Conservation (phyloP, 2,329 filamentous ascomycete genomes). For the Monosporascus sp. region DNA sequence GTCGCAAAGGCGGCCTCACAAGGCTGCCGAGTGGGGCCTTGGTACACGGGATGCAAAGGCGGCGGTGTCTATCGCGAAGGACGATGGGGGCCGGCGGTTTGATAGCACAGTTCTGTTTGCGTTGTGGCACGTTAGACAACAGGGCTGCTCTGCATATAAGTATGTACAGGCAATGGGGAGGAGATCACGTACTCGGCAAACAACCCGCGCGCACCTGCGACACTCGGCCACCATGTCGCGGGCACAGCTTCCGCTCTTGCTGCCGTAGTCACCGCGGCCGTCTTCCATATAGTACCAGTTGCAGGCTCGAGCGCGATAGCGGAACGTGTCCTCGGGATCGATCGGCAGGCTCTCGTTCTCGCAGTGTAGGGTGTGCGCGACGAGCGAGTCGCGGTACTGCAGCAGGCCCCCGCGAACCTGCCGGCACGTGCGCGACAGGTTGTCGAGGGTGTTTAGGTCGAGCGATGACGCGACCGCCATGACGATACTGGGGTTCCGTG, state of each 20-base stretch:
- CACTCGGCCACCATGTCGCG: conserved; percentile 83
- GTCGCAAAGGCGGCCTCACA: conserved; percentile 37
- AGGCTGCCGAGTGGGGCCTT: conserved; percentile 62
- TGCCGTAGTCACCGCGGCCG: conserved; percentile 41
- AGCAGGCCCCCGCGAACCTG: conserved; percentile 73
- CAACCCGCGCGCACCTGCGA: conserved; percentile 66
- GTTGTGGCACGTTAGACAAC: conserved; percentile 1
- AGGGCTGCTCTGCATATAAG: background rate
- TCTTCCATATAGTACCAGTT: conserved; percentile 59
- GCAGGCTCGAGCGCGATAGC: conserved; percentile 51
- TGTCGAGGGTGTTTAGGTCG: conserved; percentile 83
- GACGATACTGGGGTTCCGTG: conserved; percentile 57
- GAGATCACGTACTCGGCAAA: conserved; percentile 68
- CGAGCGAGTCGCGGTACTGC: conserved; percentile 69
- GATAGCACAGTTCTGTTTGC: conserved; percentile 74
- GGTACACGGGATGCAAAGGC: conserved; percentile 72
- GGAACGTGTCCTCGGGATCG: conserved; percentile 50
- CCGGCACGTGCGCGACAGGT: conserved; percentile 75
- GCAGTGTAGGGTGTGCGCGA: conserved; percentile 74
- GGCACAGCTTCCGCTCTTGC: conserved; percentile 74
- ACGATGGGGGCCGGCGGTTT: conserved; percentile 68
- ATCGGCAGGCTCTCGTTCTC: conserved; percentile 59
- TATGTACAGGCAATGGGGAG: background rate
- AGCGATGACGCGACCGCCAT: conserved; percentile 69
- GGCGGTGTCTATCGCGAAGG: conserved; percentile 70